Base-by-base conservation (phyloP, 1,284 basidiomycete genomes). In the Sanghuangporus sanghuang region DNA sequence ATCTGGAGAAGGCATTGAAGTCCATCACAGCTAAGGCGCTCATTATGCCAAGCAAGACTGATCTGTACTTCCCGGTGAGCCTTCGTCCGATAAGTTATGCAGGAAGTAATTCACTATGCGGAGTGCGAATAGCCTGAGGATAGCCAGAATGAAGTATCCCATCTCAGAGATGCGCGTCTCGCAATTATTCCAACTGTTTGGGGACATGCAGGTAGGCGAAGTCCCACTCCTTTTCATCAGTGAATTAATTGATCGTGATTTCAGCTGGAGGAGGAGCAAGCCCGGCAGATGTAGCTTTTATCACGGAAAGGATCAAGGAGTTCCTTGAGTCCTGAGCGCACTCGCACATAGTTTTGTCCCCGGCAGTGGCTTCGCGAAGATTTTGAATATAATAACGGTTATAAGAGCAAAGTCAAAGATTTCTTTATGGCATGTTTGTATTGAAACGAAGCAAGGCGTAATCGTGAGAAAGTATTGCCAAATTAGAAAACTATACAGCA, bases 31-130 rank as follows among this genome's bases (percentile, higher is more conserved):
- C 69, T 1, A 72, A 70, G 48, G 74, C 54, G 27, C 64, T 75
- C 14, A 71, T 75, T 46, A 75, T 75, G 73, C 73, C 73, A 32
- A 69, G 67, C 35, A 73, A 70, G 64, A 75, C 74, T 3, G 74
- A 76, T 59, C 66, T 76, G n/a, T 75, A 74, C 62, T 75, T 75
- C 59, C 73, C 72, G 16, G 73, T 74, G 58, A 50, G 73, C 67
- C 35, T 6, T 5, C 57, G 52, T 32, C 11, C 35, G 44, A 36
- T 21, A 14, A 52, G 11, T 27, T 35, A 7, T 27, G 3, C 23
- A 23, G 6, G 21, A 27, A 52, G 23, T 59, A 3, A 21, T 32
- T 39, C 2, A 16, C 6, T 6, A 9, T 11, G 39, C 27, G 23
- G 32, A 23, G 27, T 21, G 42, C 48, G 11, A 42, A 32, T 53